Evolutionary conservation across 768 basidiomycete species (phyloP), one percentile per base, ranked within the genome.

Genomic region (Phylloporus arenicola): DNA sequence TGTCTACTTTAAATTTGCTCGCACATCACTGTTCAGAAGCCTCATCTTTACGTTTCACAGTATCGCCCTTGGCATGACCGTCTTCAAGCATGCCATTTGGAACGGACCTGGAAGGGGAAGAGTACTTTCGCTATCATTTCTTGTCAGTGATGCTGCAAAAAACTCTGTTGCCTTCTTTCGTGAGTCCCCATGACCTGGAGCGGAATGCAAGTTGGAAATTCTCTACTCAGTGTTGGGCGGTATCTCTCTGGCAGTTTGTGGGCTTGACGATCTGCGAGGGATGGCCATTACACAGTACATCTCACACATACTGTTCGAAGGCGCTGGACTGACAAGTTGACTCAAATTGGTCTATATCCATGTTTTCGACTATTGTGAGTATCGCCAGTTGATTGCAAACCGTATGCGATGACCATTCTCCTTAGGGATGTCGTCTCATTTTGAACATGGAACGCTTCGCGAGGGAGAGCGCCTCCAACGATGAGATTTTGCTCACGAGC

Each of bases 131-230:
- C 53, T 75, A 12, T 51, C 65, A 6, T 54, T 77, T 40, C 62
- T 78, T 13, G 64, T 74, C 57, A 69, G 71, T n/a, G 77, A 79
- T 57, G 72, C 77, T 7, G 69, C 71, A 3, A 71, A 72, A 65
- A 72, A 73, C 1, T 77, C 74, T 57, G 39, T 72, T 29, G 41
- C 72, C 3, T 52, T 76, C 9, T 73, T 75, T 50, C 47, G 77
- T 77, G 48, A 55, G 54, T 54, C 34, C 20, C 22, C 19, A 6
- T 6, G 22, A 30, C 22, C 13, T 16, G 5, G 11, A 17, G 25
- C 19, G 37, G 40, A 39, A 47, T 13, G 12, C 12, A 7, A 16
- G 3, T 16, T 16, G 14, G 37, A 50, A 25, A 17, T 22, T 1
- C 4, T 30, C 14, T n/a, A 59, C 22, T 24, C 22, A 24, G 57